phyloP scores from a whole-genome alignment of 768 basidiomycete species.

The Leccinum variicolor region DNA sequence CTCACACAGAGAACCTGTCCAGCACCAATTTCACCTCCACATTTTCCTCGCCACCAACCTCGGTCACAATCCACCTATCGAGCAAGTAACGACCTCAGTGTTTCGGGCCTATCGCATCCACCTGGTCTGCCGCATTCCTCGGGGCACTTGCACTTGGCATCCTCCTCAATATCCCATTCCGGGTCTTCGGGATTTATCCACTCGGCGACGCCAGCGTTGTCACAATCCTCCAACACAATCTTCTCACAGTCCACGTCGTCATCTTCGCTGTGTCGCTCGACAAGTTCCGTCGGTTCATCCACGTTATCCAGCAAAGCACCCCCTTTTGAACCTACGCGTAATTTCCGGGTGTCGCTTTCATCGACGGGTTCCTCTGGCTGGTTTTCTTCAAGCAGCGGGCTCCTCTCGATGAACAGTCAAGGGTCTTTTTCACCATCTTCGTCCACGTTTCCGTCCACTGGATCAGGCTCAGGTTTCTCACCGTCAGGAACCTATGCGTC shows the following conservation, averaged over 20 bases:
- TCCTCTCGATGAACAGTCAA: constrained; percentile 12
- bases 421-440: constrained; percentile 19
- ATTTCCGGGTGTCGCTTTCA: constrained; percentile 22
- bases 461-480: constrained; percentile 10
- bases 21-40: constrained; percentile 25
- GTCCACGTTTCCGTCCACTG: constrained; percentile 6
- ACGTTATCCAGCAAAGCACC: constrained; percentile 52
- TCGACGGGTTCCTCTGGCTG: constrained; percentile 15
- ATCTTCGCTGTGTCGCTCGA: constrained; percentile 27
- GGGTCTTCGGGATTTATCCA: constrained; percentile 15
- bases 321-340: constrained; percentile 50
- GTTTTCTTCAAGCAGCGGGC: constrained; percentile 8
- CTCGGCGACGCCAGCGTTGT: constrained; percentile 4
- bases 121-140: constrained; percentile 14
- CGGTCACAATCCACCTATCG: constrained; percentile 25
- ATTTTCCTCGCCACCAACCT: constrained; percentile 26
- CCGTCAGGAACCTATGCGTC: constrained; percentile 15
- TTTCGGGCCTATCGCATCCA: constrained; percentile 13
- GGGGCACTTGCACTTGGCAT: constrained; percentile 9
- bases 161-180: constrained; percentile 17
- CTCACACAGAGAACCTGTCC: constrained; percentile 12
- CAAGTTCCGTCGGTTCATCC: constrained; percentile 32
- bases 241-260: constrained; percentile 22
- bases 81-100: constrained; percentile 11
- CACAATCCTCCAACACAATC: constrained; percentile 17